Conservation (phyloP, 192 early-diverging fungal genomes). For the Gryganskiella cystojenkinii region DNA sequence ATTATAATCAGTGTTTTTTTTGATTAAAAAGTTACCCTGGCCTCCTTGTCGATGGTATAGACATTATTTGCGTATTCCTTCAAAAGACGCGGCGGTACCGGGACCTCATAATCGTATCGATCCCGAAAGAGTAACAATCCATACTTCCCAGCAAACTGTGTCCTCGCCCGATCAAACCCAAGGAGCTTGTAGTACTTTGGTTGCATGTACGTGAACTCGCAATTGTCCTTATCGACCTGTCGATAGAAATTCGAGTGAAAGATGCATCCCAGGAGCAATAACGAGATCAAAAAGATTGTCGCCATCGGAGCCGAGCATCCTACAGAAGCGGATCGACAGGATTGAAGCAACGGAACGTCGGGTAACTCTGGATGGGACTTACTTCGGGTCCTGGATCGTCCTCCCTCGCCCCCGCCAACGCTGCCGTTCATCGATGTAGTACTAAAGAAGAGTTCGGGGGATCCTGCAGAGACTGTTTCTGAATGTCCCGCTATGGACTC, state of each 20-base stretch:
- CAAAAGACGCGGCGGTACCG: slow-evolving; percentile 23
- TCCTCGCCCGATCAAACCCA: slow-evolving; percentile 69
- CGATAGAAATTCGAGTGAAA: slow-evolving; percentile 76
- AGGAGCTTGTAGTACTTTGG: slow-evolving; percentile 62
- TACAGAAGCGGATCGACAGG: slow-evolving; percentile 37
- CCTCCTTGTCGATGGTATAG: slow-evolving; percentile 70
- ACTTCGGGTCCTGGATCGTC: slow-evolving; percentile 43
- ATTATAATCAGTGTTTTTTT: not conserved
- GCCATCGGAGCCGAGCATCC: slow-evolving; percentile 40
- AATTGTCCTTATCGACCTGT: slow-evolving; percentile 66
- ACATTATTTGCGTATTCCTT: slow-evolving; percentile 33
- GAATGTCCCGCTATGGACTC: too few species aligned
- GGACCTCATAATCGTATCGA: slow-evolving; percentile 42
- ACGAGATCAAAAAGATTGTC: slow-evolving; percentile 39
- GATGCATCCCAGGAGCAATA: slow-evolving; percentile 41
- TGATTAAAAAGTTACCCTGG: slow-evolving; percentile 46
- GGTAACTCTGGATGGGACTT: slow-evolving; percentile 42
- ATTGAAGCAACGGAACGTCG: slow-evolving; percentile 26
- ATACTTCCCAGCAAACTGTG: slow-evolving; percentile 83
- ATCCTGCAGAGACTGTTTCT: too few species aligned
- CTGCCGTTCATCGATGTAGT: too few species aligned
- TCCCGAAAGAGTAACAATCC: slow-evolving; percentile 71
- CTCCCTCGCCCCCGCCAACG: too few species aligned
- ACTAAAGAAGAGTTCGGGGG: too few species aligned
- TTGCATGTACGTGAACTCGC: slow-evolving; percentile 65